phyloP scores from a whole-genome alignment of 176 grass and related monocot species.

The Aegilops speltoides region DNA sequence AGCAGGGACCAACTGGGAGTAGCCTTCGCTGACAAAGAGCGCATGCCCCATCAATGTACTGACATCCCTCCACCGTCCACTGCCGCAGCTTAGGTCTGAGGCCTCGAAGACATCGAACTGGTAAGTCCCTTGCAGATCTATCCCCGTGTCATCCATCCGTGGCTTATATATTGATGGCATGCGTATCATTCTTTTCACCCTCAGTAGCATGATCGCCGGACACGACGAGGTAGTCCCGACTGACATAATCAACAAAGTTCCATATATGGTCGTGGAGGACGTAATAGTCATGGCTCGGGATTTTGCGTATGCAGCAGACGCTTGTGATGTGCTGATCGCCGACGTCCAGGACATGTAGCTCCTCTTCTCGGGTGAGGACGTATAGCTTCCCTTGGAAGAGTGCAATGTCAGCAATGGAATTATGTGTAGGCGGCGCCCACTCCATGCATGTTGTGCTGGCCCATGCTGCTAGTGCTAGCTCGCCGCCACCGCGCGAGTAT shows the following conservation, averaged over 20 bases:
- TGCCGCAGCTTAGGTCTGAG: neutral
- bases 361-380: neutral
- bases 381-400: neutral
- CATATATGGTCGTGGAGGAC: neutral
- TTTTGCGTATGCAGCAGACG: neutral
- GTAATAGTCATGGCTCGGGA: neutral
- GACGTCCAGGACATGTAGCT: neutral
- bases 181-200: neutral
- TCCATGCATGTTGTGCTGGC: neutral
- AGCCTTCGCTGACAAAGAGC: neutral
- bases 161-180: neutral
- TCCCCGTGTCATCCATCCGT: neutral
- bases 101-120: neutral
- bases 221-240: neutral
- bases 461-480: too few relatives aligned
- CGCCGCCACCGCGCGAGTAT: neutral
- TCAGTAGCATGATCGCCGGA: neutral
- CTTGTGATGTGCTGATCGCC: neutral
- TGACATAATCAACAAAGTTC: neutral
- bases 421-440: neutral
- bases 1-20: neutral
- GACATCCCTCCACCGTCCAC: neutral
- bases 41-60: neutral
- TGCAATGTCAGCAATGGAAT: neutral
- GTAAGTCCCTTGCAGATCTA: neutral